phyloP scores from a whole-genome alignment of 768 basidiomycete species.

The Paxillus ammoniavirescens region DNA sequence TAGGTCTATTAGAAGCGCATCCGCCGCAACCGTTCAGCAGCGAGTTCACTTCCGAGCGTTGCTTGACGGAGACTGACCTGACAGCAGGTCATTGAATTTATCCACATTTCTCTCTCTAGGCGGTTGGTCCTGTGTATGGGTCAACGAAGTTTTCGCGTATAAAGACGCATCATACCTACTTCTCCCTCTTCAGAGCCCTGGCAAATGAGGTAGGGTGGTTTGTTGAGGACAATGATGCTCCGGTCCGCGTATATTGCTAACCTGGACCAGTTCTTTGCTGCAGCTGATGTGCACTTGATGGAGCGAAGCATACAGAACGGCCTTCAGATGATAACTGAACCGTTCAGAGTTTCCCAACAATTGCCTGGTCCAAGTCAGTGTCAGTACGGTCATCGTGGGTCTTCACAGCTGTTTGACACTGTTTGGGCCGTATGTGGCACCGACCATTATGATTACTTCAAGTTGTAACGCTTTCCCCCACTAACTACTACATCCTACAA shows the following conservation, averaged over 20 bases:
- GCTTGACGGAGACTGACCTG: slow-evolving; percentile 26
- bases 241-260: slow-evolving; percentile 52
- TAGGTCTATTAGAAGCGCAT: slow-evolving; percentile 22
- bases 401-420: too few relatives aligned
- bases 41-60: slow-evolving; percentile 1
- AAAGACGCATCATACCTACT: slow-evolving; percentile 14
- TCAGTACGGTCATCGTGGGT: too few relatives aligned
- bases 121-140: slow-evolving; percentile 14
- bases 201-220: slow-evolving; percentile 57
- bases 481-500: too few relatives aligned
- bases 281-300: slow-evolving; percentile 1
- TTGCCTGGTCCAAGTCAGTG: too few relatives aligned
- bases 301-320: background rate
- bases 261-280: slow-evolving; percentile 31
- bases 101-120: slow-evolving; percentile 25
- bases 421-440: too few relatives aligned
- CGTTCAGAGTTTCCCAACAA: too few relatives aligned
- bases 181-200: slow-evolving; percentile 37
- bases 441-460: too few relatives aligned
- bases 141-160: background rate
- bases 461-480: too few relatives aligned
- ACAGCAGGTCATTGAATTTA: slow-evolving; percentile 37
- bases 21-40: slow-evolving; percentile 1
- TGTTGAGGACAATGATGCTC: slow-evolving; percentile 54
- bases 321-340: background rate